Percentiles rank a stretch among this genome's conserved stretches.
Evolutionary conservation across 768 basidiomycete genomes (phyloP).

Genomic region (Lentinus tigrinus): DNA sequence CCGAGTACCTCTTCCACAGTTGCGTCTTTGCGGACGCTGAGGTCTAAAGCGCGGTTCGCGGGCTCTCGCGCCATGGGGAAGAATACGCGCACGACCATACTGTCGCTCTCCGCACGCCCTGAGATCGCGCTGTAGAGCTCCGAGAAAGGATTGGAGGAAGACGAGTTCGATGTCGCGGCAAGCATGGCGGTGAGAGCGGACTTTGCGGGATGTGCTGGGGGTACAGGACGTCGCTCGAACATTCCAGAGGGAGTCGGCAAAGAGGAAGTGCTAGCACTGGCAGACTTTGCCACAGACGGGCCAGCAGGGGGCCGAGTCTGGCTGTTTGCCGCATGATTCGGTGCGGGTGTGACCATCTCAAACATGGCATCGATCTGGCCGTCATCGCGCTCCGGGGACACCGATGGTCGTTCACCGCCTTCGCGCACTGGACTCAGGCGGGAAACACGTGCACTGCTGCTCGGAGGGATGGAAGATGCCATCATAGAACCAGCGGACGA

Average conservation of each 20-base stretch:
- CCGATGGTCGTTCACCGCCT: slow-evolving; percentile 26
- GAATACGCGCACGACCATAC: slow-evolving; percentile 71
- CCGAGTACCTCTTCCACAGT: slow-evolving; percentile 96
- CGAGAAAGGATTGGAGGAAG: slow-evolving; percentile 80
- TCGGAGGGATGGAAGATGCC: slow-evolving; percentile 53
- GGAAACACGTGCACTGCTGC: slow-evolving; percentile 21
- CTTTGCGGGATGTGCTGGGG: slow-evolving; percentile 40
- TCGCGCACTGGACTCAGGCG: slow-evolving; percentile 43
- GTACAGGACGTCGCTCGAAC: slow-evolving; percentile 55
- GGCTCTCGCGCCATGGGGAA: slow-evolving; percentile 80
- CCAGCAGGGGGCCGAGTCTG: slow-evolving; percentile 16
- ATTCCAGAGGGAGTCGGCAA: slow-evolving; percentile 20
- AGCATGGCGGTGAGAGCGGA: slow-evolving; percentile 78
- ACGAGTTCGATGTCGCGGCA: slow-evolving; percentile 57
- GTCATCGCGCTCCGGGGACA: slow-evolving; percentile 30
- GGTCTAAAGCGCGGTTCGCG: slow-evolving; percentile 57
- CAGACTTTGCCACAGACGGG: slow-evolving; percentile 19
- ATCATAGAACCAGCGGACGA: slow-evolving; percentile 53
- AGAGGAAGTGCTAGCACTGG: not conserved
- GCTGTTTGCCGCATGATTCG: slow-evolving; percentile 2
- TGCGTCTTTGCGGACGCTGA: slow-evolving; percentile 83
- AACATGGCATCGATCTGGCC: slow-evolving; percentile 42
- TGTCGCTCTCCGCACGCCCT: slow-evolving; percentile 60
- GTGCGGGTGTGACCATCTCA: slow-evolving; percentile 51
- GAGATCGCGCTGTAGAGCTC: slow-evolving; percentile 86